These are phyloP conservation scores for Pseudogymnoascus sp. DNA, from an alignment of 2,329 filamentous ascomycete species.

Conservation along the genomic window DNA sequence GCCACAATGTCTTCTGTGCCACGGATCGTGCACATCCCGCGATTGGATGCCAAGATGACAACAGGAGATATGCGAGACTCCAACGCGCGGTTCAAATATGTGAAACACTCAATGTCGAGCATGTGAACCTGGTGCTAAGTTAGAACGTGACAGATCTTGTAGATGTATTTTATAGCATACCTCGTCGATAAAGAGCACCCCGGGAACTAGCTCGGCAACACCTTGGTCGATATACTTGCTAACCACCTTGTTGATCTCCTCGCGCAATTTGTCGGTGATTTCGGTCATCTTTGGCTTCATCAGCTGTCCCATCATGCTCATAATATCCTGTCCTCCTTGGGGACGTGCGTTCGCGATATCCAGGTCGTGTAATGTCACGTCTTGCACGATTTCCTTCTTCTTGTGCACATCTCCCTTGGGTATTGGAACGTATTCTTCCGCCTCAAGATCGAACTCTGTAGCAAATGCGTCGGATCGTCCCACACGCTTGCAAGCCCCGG, in stretches of 20 bases:
- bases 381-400: conserved; percentile 99
- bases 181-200: conserved; percentile 97
- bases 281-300: conserved; percentile 99
- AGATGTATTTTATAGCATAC: conserved; percentile 39
- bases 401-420: conserved; percentile 99
- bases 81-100: conserved; percentile 95
- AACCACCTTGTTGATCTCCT: conserved; percentile 98
- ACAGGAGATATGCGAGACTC: conserved; percentile 93
- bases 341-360: conserved; percentile 93
- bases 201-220: conserved; percentile 93
- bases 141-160: background rate
- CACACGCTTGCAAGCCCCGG: conserved; percentile 93
- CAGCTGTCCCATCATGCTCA: conserved; percentile 99
- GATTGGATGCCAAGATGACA: conserved; percentile 94
- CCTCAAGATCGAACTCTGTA: conserved; percentile 96
- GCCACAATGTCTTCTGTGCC: conserved; percentile 75
- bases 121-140: conserved; percentile 69
- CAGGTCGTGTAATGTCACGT: conserved; percentile 92
- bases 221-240: conserved; percentile 99
- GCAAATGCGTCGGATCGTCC: conserved; percentile 94
- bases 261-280: conserved; percentile 92
- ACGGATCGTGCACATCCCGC: conserved; percentile 86
- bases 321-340: conserved; percentile 96
- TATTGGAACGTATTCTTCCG: conserved; percentile 97
- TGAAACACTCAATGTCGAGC: conserved; percentile 99